Evolutionary conservation across 2,329 filamentous ascomycete genomes (phyloP), one percentile per base, ranked within the genome.

Genomic region (Neonectria ditissima): DNA sequence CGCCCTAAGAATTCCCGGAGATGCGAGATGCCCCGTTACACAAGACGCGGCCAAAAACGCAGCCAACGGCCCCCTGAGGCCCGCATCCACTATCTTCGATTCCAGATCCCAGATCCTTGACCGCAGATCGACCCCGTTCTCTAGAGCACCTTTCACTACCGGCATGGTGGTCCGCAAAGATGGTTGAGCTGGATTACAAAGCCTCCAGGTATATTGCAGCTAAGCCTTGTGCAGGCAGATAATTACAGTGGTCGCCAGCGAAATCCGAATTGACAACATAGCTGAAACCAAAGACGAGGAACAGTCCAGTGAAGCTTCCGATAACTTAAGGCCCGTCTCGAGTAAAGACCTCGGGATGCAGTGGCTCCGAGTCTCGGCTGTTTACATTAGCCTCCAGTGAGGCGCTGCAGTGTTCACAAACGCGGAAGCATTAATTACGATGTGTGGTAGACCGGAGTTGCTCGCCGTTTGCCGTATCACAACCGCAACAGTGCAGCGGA

Each of bases 11-110:
- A n/a, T n/a, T 54, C 41, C 30, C 37, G 26, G 22, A 52, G 47
- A 62, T 57, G 59, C 59, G 57, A 47, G 53, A 56, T 56, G 59
- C 45, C 57, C 44, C 44, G 47, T 50, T 32, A 28, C 28, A 32
- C 47, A 41, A 41, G 9, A 34, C 47, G 47, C 47, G 47, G 28
- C 52, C 52, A 45, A 20, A 45, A 26, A 55, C 34, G 52, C 45
- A 61, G 32, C 44, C 47, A 47, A 44, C 24, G 28, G 32, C 45
- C 57, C 57, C 58, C 51, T 55, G 58, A 51, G 20, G 44, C 43
- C 51, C 41, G 26, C 44, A 32, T 32, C 51, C 58, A 60, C 58
- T n/a, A 60, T 54, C 41, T 43, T 22, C 32, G 53, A 56, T 62
- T 28, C 30, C 20, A n/a, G 39, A 57, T 22, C 60, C 54, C 37